Conservation (phyloP, 768 basidiomycete species). For the Suillus subalutaceus region DNA sequence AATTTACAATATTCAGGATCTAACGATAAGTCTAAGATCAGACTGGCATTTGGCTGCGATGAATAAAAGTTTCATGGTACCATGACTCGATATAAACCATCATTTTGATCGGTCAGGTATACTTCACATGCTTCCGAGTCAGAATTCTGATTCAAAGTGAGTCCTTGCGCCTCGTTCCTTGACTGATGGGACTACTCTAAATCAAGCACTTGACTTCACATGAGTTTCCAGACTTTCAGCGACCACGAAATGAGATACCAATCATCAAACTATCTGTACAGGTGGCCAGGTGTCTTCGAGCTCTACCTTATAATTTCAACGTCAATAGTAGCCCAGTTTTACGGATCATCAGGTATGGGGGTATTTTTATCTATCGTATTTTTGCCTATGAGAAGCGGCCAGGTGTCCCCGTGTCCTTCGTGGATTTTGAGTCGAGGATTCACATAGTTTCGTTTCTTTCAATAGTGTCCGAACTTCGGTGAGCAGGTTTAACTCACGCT, state of each 20-base stretch:
- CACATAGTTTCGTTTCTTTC: no score
- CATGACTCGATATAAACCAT: no score
- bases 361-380: slow-evolving; percentile 1
- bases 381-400: neutral
- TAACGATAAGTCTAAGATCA: no score
- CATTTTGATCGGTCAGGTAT: neutral
- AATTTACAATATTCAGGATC: no score
- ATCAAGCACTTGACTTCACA: neutral
- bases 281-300: neutral
- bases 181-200: neutral
- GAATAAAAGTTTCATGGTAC: no score
- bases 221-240: neutral
- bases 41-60: no score
- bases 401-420: neutral
- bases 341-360: neutral
- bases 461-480: no score
- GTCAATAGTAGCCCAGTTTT: neutral
- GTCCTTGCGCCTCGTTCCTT: neutral
- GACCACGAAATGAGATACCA: neutral
- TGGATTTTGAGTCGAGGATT: neutral
- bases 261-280: neutral
- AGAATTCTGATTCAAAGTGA: neutral
- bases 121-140: neutral
- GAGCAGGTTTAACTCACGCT: neutral
- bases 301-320: neutral